phyloP scores from a whole-genome alignment of 306 rosid genomes.

The Dryas octopetala region DNA sequence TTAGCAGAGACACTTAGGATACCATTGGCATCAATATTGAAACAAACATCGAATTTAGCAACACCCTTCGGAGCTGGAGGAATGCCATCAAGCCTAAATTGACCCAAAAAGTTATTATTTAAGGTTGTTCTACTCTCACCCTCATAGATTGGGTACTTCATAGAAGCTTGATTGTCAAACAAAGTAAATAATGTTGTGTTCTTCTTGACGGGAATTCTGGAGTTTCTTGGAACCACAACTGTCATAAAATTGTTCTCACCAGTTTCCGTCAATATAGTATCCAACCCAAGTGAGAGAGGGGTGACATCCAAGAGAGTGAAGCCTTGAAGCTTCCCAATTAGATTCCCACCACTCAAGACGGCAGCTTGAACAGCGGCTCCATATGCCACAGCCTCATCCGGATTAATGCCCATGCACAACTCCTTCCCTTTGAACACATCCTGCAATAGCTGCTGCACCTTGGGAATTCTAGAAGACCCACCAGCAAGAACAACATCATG shows the following conservation, averaged over 20 bases:
- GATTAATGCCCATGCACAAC: neutral
- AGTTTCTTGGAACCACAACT: neutral
- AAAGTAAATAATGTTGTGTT: fast-evolving
- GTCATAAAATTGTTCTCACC: neutral
- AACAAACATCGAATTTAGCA: neutral
- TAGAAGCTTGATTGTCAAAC: neutral
- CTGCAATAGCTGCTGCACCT: no score
- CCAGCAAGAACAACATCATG: no score
- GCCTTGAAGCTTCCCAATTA: neutral
- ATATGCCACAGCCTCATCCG: neutral
- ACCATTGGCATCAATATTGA: neutral
- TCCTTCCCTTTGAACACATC: neutral
- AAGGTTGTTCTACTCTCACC: neutral
- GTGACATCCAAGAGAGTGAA: slow-evolving; percentile 7
- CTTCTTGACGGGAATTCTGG: neutral
- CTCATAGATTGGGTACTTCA: neutral
- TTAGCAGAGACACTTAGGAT: neutral
- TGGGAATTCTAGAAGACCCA: no score
- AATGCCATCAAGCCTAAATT: neutral
- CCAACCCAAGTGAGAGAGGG: slow-evolving; percentile 10
- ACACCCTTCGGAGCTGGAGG: neutral
- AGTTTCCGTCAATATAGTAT: neutral
- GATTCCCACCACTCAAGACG: slow-evolving; percentile 3
- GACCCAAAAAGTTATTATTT: neutral
- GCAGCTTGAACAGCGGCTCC: slow-evolving; percentile 3